Evolutionary conservation across 805 yeast genomes (phyloP).

Genomic region (Pichia kluyveri): DNA sequence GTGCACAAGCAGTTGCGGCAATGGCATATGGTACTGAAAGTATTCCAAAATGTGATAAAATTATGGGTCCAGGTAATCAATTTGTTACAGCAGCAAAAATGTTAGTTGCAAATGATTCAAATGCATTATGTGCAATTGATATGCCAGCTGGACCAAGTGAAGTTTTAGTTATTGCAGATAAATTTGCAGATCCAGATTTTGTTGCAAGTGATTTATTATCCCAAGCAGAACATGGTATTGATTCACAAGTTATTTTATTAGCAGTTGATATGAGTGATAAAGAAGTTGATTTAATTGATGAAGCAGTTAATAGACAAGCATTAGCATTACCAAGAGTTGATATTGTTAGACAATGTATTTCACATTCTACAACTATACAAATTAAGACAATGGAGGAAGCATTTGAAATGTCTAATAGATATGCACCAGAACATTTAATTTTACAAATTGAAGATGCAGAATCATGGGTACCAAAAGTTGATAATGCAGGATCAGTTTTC

Average conservation of each 20-base stretch:
- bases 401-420: conserved; percentile 73
- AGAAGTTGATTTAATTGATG: conserved; percentile 63
- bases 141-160: conserved; percentile 99
- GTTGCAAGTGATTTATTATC: conserved; percentile 95
- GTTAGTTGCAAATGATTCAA: conserved; percentile 92
- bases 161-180: conserved; percentile 92
- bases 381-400: conserved; percentile 74
- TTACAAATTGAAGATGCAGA: conserved; percentile 79
- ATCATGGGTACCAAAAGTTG: conserved; percentile 59
- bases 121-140: conserved; percentile 91
- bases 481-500: conserved; percentile 93
- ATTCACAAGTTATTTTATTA: conserved; percentile 89
- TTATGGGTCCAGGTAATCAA: conserved; percentile 98
- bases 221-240: conserved; percentile 98
- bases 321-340: conserved; percentile 80
- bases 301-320: conserved; percentile 82
- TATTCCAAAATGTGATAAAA: conserved; percentile 90
- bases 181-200: conserved; percentile 81
- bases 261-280: conserved; percentile 62
- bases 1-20: conserved; percentile 98
- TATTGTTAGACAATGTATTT: conserved; percentile 84
- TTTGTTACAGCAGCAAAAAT: conserved; percentile 99
- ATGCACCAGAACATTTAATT: conserved; percentile 97
- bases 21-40: conserved; percentile 97
- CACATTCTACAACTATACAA: conserved; percentile 76